phyloP scores from a whole-genome alignment of 2,329 filamentous ascomycete genomes.

The Cercospora zeae-maydis region DNA sequence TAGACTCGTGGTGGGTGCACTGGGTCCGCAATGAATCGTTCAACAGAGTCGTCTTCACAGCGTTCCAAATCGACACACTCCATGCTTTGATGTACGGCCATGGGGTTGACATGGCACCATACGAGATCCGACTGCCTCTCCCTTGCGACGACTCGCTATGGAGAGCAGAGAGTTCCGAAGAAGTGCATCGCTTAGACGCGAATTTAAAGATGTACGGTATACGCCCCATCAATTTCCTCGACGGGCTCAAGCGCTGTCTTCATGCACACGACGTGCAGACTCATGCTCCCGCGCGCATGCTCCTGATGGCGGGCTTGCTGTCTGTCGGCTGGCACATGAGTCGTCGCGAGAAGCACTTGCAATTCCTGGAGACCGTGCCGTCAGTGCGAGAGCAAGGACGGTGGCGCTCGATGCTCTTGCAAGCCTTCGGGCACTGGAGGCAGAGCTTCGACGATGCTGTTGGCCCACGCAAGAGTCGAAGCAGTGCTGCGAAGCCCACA shows the following conservation, averaged over 20 bases:
- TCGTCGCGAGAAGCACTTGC: slow-evolving; percentile 86
- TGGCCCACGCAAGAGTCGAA: slow-evolving; percentile 44
- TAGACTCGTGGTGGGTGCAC: slow-evolving; percentile 69
- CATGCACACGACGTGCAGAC: slow-evolving; percentile 78
- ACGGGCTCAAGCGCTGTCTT: slow-evolving; percentile 82
- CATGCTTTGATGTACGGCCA: slow-evolving; percentile 97
- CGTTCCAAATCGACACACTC: slow-evolving; percentile 88
- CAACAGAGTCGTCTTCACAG: slow-evolving; percentile 79
- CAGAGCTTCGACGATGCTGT: slow-evolving; percentile 80
- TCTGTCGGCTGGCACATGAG: slow-evolving; percentile 97
- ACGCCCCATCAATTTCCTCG: slow-evolving; percentile 80
- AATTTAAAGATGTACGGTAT: slow-evolving; percentile 74
- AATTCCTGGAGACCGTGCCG: slow-evolving; percentile 73
- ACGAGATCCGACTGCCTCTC: slow-evolving; percentile 84
- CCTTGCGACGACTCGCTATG: slow-evolving; percentile 89
- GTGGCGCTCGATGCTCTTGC: slow-evolving; percentile 78
- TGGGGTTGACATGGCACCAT: slow-evolving; percentile 76
- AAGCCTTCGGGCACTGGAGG: slow-evolving; percentile 90
- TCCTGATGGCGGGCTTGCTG: slow-evolving; percentile 84
- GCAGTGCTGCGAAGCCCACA: slow-evolving; percentile 32
- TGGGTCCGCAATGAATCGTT: slow-evolving; percentile 93
- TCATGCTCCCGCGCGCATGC: slow-evolving; percentile 83
- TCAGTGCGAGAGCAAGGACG: slow-evolving; percentile 82
- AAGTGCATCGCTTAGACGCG: slow-evolving; percentile 77
- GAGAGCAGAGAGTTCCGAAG: slow-evolving; percentile 79